phyloP scores from a whole-genome alignment of 2,329 filamentous ascomycete genomes.

The Sporothrix schenckii region DNA sequence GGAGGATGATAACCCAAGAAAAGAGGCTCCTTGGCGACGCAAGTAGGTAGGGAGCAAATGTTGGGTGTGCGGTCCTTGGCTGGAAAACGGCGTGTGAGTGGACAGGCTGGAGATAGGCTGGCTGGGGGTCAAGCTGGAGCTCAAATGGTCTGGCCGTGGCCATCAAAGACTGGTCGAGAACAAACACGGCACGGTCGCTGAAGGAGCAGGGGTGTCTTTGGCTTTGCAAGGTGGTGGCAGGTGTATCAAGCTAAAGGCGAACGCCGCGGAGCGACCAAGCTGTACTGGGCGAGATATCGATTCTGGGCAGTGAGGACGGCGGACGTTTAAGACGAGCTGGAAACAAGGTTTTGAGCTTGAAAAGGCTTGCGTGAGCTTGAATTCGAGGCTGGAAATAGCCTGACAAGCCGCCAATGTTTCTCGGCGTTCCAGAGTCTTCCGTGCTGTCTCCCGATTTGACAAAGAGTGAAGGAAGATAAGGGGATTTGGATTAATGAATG shows the following conservation, averaged over 20 bases:
- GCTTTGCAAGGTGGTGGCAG: conserved; percentile 17
- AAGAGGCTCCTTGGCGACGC: conserved; percentile 13
- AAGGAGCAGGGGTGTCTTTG: conserved; percentile 7
- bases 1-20: background rate
- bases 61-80: conserved; percentile 2
- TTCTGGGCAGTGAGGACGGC: conserved; percentile 17
- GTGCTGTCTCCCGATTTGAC: background rate
- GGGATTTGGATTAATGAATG: background rate
- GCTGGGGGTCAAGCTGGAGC: background rate
- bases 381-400: background rate
- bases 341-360: conserved; percentile 14
- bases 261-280: conserved; percentile 20
- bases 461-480: background rate
- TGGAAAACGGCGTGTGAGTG: conserved; percentile 18
- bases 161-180: conserved; percentile 30
- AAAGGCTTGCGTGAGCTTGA: background rate
- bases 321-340: conserved; percentile 9
- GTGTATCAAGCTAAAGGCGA: conserved; percentile 5
- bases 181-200: conserved; percentile 1
- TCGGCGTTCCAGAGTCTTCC: no score
- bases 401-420: background rate
- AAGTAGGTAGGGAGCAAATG: background rate
- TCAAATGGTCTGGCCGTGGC: conserved; percentile 15
- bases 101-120: background rate
- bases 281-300: background rate